Percentiles rank a stretch among this genome's conserved stretches.
Conservation (phyloP, 139 green algal species). For the Chlamydomonas incerta region DNA sequence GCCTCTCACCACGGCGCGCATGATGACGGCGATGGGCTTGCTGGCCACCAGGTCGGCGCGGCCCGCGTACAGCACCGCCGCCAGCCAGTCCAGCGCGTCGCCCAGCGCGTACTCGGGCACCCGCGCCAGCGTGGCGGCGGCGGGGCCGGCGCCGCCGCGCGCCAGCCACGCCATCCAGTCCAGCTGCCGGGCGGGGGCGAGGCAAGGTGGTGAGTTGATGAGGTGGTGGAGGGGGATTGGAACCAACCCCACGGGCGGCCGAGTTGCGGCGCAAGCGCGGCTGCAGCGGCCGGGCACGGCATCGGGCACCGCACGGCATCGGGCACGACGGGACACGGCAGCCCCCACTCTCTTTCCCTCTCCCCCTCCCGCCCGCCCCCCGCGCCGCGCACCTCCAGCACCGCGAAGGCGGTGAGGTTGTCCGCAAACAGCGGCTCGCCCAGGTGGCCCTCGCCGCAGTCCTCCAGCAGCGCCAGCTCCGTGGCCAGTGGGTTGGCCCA, state of each 20-base stretch:
- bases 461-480: constrained; percentile 50
- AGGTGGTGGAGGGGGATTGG: not conserved
- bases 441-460: constrained; percentile 61
- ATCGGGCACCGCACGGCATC: too few relatives aligned
- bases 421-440: constrained; percentile 59
- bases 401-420: constrained; percentile 58
- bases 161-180: constrained; percentile 64
- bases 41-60: constrained; percentile 54
- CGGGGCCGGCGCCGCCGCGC: constrained; percentile 20
- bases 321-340: too few relatives aligned
- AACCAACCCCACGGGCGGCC: too few relatives aligned
- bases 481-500: constrained; percentile 10
- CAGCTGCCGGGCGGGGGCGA: constrained; percentile 42
- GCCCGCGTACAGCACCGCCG: constrained; percentile 41
- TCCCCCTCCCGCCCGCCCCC: too few relatives aligned
- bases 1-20: constrained; percentile 43
- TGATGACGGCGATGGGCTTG: constrained; percentile 43
- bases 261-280: too few relatives aligned
- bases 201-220: not conserved
- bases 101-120: constrained; percentile 70
- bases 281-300: too few relatives aligned
- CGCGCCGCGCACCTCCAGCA: constrained; percentile 62
- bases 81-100: constrained; percentile 69
- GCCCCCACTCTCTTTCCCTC: too few relatives aligned
- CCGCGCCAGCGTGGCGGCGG: constrained; percentile 1